Percentiles rank a stretch among this genome's conserved stretches.
Conservation (phyloP, 345 rosid genomes). For the Pugionium dolabratum region DNA sequence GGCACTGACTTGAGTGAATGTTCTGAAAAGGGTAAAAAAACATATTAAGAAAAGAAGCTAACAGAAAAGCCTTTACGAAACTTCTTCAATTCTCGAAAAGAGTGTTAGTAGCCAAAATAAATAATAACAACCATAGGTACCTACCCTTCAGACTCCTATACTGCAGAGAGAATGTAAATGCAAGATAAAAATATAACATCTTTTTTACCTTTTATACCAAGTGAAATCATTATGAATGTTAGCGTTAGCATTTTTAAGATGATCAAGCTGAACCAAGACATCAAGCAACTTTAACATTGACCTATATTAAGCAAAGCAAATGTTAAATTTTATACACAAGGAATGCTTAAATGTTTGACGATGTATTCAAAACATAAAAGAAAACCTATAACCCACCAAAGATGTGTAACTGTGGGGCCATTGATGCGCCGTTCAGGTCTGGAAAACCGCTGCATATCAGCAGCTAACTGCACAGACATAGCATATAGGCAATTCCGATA, state of each 20-base stretch:
- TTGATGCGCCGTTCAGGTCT: slow-evolving; percentile 96
- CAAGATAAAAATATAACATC: background rate
- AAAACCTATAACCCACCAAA: slow-evolving; percentile 55
- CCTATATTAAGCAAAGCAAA: slow-evolving; percentile 49
- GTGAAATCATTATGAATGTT: slow-evolving; percentile 99
- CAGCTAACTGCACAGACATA: slow-evolving; percentile 76
- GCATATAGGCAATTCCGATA: background rate
- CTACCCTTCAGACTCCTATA: background rate
- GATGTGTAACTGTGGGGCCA: slow-evolving; percentile 95
- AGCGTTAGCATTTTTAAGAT: slow-evolving; percentile 98
- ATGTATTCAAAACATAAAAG: background rate
- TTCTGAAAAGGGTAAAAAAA: slow-evolving; percentile 52
- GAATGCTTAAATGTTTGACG: background rate
- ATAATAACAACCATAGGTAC: slow-evolving; percentile 3
- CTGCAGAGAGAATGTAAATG: slow-evolving; percentile 11
- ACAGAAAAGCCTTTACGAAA: background rate
- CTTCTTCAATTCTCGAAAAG: slow-evolving; percentile 10
- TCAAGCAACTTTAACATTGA: slow-evolving; percentile 95
- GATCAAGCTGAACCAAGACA: slow-evolving; percentile 97
- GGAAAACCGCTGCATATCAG: slow-evolving; percentile 99
- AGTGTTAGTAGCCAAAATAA: slow-evolving; percentile 1
- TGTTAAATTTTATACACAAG: slow-evolving; percentile 16
- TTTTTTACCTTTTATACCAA: slow-evolving; percentile 90
- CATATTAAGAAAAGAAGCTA: slow-evolving; percentile 23
- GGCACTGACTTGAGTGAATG: slow-evolving; percentile 96